A percentile compares a stretch with the other conserved stretches of the same genome.
Conservation (phyloP, 345 rosid species). For the Aurinia saxatilis region DNA sequence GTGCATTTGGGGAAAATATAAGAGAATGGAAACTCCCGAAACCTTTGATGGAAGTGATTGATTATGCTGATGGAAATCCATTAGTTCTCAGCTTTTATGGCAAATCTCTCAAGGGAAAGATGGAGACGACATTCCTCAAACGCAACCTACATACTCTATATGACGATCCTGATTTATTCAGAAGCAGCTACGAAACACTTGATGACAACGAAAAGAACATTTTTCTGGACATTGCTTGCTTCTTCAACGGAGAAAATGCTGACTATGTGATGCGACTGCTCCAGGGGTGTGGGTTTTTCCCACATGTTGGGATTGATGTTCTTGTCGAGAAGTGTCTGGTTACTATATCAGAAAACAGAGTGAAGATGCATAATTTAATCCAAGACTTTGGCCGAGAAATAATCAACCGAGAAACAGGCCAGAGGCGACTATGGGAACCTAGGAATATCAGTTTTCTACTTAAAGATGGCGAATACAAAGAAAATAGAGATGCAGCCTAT, state of each 20-base stretch:
- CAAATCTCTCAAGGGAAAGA: background rate
- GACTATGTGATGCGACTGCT: conserved; percentile 5
- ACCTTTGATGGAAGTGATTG: background rate
- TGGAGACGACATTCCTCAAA: background rate
- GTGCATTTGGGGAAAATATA: background rate
- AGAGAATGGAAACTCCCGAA: background rate
- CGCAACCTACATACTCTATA: background rate
- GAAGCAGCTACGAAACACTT: conserved; percentile 6
- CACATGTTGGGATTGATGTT: conserved; percentile 16
- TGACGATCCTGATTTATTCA: background rate
- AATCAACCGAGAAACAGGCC: background rate
- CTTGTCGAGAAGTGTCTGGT: conserved; percentile 27
- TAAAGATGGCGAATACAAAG: background rate
- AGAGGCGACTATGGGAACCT: conserved; percentile 12
- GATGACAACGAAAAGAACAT: background rate
- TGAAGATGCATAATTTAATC: conserved; percentile 16
- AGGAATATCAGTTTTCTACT: conserved; percentile 6
- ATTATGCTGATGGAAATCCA: conserved; percentile 21
- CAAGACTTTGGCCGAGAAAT: conserved; percentile 26
- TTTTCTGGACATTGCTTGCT: conserved; percentile 21
- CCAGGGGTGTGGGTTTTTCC: conserved; percentile 18
- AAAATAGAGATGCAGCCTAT: background rate
- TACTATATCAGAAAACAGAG: background rate
- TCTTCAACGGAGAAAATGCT: background rate
- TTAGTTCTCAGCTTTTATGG: conserved; percentile 17